Percentiles rank a stretch among this genome's conserved stretches.
phyloP scores from a whole-genome alignment of 1,139 yeast genomes.

The Scheffersomyces lignicola region DNA sequence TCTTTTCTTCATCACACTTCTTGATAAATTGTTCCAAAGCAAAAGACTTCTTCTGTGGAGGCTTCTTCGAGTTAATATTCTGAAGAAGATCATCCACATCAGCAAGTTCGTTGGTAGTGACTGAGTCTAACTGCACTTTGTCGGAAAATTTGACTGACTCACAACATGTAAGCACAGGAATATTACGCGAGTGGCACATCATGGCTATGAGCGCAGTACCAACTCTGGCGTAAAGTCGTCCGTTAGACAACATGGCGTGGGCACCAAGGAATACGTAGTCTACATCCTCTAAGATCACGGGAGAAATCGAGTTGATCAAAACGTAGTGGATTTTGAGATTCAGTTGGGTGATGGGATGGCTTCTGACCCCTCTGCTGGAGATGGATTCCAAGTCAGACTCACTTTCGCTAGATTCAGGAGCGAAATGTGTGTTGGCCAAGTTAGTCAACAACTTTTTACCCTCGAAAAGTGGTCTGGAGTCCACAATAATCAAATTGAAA shows the following conservation, averaged over 20 bases:
- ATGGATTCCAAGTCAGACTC: slow-evolving; percentile 50
- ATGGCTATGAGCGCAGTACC: slow-evolving; percentile 95
- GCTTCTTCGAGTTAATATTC: slow-evolving; percentile 46
- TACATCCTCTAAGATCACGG: slow-evolving; percentile 74
- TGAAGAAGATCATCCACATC: slow-evolving; percentile 74
- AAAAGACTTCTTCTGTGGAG: slow-evolving; percentile 62
- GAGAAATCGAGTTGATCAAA: slow-evolving; percentile 73
- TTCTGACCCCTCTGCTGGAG: slow-evolving; percentile 12
- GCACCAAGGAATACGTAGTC: slow-evolving; percentile 94
- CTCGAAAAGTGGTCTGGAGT: slow-evolving; percentile 94
- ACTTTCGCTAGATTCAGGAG: slow-evolving; percentile 31
- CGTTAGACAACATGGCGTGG: slow-evolving; percentile 95
- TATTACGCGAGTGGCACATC: slow-evolving; percentile 83
- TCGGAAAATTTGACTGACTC: slow-evolving; percentile 94
- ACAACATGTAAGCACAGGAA: slow-evolving; percentile 94
- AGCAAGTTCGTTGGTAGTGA: slow-evolving; percentile 88
- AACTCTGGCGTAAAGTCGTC: slow-evolving; percentile 87
- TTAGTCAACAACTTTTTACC: slow-evolving; percentile 75
- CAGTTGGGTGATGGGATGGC: slow-evolving; percentile 33
- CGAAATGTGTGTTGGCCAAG: slow-evolving; percentile 42
- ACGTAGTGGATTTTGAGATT: slow-evolving; percentile 56
- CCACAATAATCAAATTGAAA: slow-evolving; percentile 84
- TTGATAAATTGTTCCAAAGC: slow-evolving; percentile 67
- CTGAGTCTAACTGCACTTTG: slow-evolving; percentile 92
- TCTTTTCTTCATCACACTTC: slow-evolving; percentile 31